Evolutionary conservation across 129 eudicot species (phyloP).

Genomic region (Lonicera japonica): DNA sequence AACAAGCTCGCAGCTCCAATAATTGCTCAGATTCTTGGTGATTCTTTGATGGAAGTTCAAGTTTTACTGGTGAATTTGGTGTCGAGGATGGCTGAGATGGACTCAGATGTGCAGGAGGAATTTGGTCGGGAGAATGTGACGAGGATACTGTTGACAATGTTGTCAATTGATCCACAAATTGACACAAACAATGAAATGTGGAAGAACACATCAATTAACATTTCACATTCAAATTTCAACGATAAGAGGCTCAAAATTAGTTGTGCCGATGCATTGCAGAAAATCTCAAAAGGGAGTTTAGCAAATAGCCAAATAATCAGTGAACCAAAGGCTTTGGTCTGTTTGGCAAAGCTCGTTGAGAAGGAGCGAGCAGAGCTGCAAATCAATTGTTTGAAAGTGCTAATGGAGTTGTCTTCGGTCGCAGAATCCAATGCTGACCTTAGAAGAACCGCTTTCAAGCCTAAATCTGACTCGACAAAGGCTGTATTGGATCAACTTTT

Average conservation of each 20-base stretch:
- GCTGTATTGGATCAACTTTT: conserved; percentile 64
- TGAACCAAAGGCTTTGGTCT: conserved; percentile 57
- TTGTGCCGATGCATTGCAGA: conserved; percentile 58
- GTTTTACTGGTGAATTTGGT: conserved; percentile 46
- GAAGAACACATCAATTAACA: conserved; percentile 8
- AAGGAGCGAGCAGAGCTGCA: conserved; percentile 50
- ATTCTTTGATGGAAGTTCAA: conserved; percentile 40
- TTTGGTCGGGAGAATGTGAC: conserved; percentile 64
- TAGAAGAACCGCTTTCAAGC: conserved; percentile 60
- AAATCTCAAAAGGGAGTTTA: conserved; percentile 47
- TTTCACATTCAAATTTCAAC: conserved; percentile 29
- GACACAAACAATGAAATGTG: conserved; percentile 37
- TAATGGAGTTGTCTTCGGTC: conserved; percentile 64
- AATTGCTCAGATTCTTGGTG: conserved; percentile 38
- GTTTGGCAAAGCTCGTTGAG: conserved; percentile 58
- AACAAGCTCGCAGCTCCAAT: conserved; percentile 30
- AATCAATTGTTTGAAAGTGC: conserved; percentile 49
- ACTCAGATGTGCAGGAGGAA: conserved; percentile 42
- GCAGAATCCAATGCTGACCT: conserved; percentile 58
- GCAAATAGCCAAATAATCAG: conserved; percentile 59
- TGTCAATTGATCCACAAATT: conserved; percentile 45
- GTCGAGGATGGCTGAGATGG: conserved; percentile 52
- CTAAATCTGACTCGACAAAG: conserved; percentile 53
- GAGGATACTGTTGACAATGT: conserved; percentile 45
- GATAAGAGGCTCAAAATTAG: conserved; percentile 31